Percentiles rank a stretch among this genome's conserved stretches.
Evolutionary conservation across 768 basidiomycete species (phyloP).

Genomic region (Grammothele lineata): DNA sequence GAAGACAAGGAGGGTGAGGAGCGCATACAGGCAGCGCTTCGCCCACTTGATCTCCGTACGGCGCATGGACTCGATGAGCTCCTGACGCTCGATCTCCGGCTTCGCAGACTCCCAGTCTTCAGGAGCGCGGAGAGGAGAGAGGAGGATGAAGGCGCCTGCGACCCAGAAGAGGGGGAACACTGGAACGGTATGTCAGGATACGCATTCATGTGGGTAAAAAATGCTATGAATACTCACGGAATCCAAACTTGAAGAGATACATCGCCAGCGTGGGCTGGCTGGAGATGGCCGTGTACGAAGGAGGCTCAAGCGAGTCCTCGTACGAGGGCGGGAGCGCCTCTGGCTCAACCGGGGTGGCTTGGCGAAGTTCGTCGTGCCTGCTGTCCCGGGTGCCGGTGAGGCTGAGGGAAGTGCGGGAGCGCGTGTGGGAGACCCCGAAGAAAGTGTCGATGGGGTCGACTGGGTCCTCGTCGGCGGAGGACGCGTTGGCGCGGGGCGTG

Average conservation of each 20-base stretch:
- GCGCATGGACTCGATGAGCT: constrained; percentile 30
- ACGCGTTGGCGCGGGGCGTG: neutral
- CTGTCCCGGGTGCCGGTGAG: constrained; percentile 26
- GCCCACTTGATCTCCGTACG: constrained; percentile 40
- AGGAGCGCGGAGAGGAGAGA: constrained; percentile 38
- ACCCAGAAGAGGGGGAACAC: constrained; percentile 51
- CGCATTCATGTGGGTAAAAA: neutral
- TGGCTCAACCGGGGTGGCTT: constrained; percentile 11
- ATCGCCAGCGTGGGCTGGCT: constrained; percentile 42
- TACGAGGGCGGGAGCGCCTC: constrained; percentile 30
- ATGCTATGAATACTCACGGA: constrained; percentile 33
- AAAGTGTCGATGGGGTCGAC: constrained; percentile 24
- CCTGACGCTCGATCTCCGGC: constrained; percentile 30
- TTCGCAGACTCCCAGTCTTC: constrained; percentile 33
- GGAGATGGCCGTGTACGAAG: constrained; percentile 29
- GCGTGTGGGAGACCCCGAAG: constrained; percentile 24
- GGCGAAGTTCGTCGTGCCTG: constrained; percentile 26
- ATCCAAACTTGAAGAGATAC: constrained; percentile 48
- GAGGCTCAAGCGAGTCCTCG: constrained; percentile 24
- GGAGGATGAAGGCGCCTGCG: constrained; percentile 35
- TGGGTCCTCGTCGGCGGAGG: constrained; percentile 1
- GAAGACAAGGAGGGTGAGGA: constrained; percentile 15
- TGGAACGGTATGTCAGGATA: constrained; percentile 14
- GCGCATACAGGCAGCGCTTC: constrained; percentile 31
- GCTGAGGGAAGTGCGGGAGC: constrained; percentile 5